These are phyloP conservation scores for Actinomortierella wolfii DNA, from an alignment of 371 early-diverging fungal species.

Conservation along the genomic window DNA sequence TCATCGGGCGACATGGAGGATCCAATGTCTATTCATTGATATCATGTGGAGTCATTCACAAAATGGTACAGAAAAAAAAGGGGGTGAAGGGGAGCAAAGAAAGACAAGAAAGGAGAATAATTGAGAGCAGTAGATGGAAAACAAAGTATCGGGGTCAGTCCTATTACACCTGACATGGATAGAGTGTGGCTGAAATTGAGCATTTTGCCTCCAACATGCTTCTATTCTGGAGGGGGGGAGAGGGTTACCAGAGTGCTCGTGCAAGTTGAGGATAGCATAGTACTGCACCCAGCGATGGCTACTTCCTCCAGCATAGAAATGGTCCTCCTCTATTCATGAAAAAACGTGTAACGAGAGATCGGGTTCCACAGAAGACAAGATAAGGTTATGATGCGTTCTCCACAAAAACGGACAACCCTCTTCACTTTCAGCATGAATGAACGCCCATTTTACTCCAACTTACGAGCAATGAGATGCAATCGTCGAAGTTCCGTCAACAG, in stretches of 20 bases:
- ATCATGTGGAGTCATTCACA: not conserved
- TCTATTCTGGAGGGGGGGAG: slow-evolving; percentile 1
- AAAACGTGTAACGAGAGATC: not conserved
- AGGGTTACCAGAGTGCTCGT: not conserved
- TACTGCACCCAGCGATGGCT: slow-evolving; percentile 51
- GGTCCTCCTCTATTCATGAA: slow-evolving; percentile 37
- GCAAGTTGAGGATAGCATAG: slow-evolving; percentile 20
- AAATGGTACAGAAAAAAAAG: not conserved
- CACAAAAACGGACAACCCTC: not conserved
- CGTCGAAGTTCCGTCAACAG: slow-evolving; percentile 49
- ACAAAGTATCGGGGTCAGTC: not conserved
- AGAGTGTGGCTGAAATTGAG: slow-evolving; percentile 5
- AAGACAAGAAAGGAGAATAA: too few relatives aligned
- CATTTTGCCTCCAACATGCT: not conserved
- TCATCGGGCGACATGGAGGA: slow-evolving; percentile 25
- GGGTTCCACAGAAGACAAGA: not conserved
- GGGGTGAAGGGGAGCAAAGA: too few relatives aligned
- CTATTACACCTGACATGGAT: slow-evolving; percentile 39
- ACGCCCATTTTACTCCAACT: not conserved
- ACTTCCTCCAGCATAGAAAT: slow-evolving; percentile 45
- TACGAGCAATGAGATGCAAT: slow-evolving; percentile 51
- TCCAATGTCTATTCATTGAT: too few relatives aligned
- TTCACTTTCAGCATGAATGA: not conserved
- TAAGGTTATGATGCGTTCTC: not conserved
- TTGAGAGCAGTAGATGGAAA: not conserved